Conservation (phyloP, 148 eudicot genomes). For the Polygonum aviculare region DNA sequence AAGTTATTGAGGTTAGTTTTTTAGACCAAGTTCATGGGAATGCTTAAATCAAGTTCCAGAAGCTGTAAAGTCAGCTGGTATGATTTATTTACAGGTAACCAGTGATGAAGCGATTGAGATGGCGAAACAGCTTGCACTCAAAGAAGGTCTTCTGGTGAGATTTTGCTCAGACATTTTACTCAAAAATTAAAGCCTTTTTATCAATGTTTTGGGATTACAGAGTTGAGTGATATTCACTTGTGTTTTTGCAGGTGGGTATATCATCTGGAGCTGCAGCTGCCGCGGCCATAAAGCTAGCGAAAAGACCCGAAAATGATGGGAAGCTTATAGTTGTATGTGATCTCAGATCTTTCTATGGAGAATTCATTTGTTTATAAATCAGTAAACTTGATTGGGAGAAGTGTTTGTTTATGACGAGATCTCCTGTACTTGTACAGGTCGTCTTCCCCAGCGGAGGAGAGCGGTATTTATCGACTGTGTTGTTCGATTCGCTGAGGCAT, state of each 20-base stretch:
- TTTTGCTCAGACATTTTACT: not conserved
- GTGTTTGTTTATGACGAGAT: not conserved
- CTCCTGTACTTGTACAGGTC: conserved; percentile 17
- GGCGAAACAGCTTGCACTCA: conserved; percentile 30
- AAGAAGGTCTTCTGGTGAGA: conserved; percentile 51
- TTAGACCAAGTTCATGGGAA: not conserved
- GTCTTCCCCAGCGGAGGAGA: conserved; percentile 34
- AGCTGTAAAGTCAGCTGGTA: not conserved
- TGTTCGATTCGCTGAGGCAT: conserved; percentile 39
- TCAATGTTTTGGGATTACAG: not conserved
- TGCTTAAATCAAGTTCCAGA: not conserved
- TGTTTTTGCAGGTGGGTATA: conserved; percentile 50
- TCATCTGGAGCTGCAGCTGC: conserved; percentile 85
- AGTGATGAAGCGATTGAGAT: conserved; percentile 23
- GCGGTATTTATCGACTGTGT: conserved; percentile 31
- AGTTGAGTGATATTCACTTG: not conserved
- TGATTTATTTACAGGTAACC: conserved; percentile 10
- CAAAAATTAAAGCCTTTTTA: not conserved
- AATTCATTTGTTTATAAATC: not conserved
- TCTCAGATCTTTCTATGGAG: not conserved
- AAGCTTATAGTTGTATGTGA: conserved; percentile 63
- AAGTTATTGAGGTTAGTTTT: conserved; percentile 42
- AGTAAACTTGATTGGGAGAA: not conserved
- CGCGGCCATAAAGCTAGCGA: conserved; percentile 57
- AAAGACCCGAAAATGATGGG: conserved; percentile 64